These are phyloP conservation scores for apple (Malus domestica) DNA, from an alignment of 306 rosid species.

Conservation along the genomic window DNA sequence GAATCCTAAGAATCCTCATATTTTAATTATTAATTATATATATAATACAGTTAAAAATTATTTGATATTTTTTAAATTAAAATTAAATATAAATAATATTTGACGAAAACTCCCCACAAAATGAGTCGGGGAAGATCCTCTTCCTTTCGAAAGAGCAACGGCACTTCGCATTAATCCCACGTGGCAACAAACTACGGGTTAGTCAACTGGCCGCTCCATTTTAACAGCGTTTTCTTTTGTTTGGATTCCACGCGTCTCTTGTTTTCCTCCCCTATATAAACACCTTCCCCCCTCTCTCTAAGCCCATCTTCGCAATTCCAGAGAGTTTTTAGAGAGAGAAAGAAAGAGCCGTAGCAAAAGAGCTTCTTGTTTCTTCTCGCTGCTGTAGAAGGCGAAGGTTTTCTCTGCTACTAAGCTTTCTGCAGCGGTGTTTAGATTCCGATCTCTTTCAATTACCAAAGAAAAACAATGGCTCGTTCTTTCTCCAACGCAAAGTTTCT, in stretches of 20 bases:
- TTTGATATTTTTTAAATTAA: too few relatives aligned
- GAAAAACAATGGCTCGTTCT: conserved; percentile 63
- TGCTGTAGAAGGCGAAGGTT: conserved; percentile 23
- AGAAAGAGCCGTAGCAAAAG: conserved; percentile 2
- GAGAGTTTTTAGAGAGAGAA: neutral
- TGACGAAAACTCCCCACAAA: too few relatives aligned
- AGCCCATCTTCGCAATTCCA: neutral
- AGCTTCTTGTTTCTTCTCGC: neutral
- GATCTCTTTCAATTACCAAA: neutral
- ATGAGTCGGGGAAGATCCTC: too few relatives aligned
- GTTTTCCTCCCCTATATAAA: conserved; percentile 15
- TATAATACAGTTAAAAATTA: rapidly evolving
- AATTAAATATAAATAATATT: too few relatives aligned
- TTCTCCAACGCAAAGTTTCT: conserved; percentile 54
- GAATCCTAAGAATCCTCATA: rapidly evolving
- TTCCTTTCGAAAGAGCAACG: neutral
- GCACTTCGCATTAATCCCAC: neutral
- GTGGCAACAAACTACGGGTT: conserved; percentile 29
- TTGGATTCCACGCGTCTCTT: neutral
- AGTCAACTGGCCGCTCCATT: neutral
- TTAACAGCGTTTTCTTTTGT: neutral
- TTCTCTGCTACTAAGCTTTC: conserved; percentile 16
- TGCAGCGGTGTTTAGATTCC: conserved; percentile 11
- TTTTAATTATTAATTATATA: too few relatives aligned
- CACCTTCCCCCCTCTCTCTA: neutral